Evolutionary conservation across 148 eudicot genomes (phyloP).

Genomic region (Cornus controversa): DNA sequence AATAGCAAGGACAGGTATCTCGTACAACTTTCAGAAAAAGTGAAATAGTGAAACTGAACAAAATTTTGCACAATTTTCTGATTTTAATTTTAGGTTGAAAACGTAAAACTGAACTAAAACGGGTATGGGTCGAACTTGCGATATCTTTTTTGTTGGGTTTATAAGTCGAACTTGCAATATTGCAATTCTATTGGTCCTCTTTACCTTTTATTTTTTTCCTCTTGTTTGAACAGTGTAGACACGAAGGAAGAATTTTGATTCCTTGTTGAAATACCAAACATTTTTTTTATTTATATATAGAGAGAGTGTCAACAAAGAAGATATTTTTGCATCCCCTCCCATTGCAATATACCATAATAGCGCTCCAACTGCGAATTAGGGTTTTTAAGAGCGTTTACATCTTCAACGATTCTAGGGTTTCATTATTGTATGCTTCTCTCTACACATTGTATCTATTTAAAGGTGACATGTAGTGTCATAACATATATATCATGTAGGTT

Average conservation of each 20-base stretch:
- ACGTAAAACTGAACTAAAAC: too few relatives aligned
- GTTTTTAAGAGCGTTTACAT: constrained; percentile 2
- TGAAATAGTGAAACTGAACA: too few relatives aligned
- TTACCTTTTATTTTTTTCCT: background rate
- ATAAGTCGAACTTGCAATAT: too few relatives aligned
- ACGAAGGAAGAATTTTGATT: background rate
- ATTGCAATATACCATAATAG: background rate
- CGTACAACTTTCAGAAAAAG: too few relatives aligned
- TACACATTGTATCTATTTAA: background rate
- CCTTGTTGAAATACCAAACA: background rate
- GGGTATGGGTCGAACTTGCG: too few relatives aligned
- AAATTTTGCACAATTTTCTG: too few relatives aligned
- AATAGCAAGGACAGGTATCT: too few relatives aligned
- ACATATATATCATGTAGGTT: too few relatives aligned
- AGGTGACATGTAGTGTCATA: too few relatives aligned
- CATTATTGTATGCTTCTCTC: background rate
- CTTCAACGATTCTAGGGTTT: background rate
- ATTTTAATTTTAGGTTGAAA: too few relatives aligned
- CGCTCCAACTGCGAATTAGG: constrained; percentile 7
- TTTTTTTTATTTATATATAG: background rate
- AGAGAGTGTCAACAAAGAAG: constrained; percentile 4
- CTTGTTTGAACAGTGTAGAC: background rate
- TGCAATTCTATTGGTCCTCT: too few relatives aligned
- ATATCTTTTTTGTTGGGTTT: too few relatives aligned
- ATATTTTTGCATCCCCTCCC: constrained; percentile 17